phyloP scores from a whole-genome alignment of 768 basidiomycete species.

The Trametes meyenii region DNA sequence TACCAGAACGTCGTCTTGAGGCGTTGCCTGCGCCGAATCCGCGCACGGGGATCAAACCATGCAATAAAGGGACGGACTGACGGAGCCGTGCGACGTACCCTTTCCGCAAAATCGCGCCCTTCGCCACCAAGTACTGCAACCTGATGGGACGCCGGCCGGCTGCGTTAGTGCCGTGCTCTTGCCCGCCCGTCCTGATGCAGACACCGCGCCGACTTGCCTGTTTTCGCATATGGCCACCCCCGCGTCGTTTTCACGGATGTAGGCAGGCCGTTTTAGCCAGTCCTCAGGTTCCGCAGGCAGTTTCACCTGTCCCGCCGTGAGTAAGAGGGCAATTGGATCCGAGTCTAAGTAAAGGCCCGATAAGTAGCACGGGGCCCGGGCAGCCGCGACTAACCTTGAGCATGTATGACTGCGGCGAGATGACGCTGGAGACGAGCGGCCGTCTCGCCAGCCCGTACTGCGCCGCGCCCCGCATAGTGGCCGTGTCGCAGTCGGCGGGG shows the following conservation, averaged over 20 bases:
- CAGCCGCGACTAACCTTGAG: slow-evolving; percentile 61
- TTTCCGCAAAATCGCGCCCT: slow-evolving; percentile 84
- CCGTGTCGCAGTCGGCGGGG: slow-evolving; percentile 86
- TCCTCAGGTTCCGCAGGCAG: slow-evolving; percentile 87
- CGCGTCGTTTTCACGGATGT: slow-evolving; percentile 77
- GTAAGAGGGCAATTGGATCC: background rate
- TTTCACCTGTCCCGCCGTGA: slow-evolving; percentile 59
- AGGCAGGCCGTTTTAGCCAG: slow-evolving; percentile 82
- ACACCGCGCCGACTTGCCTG: slow-evolving; percentile 48
- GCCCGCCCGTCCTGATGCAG: background rate
- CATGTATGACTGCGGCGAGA: slow-evolving; percentile 81
- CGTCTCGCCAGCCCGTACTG: slow-evolving; percentile 80
- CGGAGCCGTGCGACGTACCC: slow-evolving; percentile 53
- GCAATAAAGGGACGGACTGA: slow-evolving; percentile 6
- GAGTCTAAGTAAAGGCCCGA: background rate
- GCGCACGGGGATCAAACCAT: slow-evolving; percentile 28
- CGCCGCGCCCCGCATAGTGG: slow-evolving; percentile 86
- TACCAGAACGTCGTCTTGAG: slow-evolving; percentile 84
- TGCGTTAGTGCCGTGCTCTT: background rate
- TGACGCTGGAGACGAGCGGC: slow-evolving; percentile 78
- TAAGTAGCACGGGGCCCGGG: background rate
- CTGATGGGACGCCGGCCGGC: slow-evolving; percentile 41
- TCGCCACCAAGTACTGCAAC: slow-evolving; percentile 84
- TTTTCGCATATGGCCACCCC: slow-evolving; percentile 84
- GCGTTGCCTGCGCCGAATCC: slow-evolving; percentile 59